phyloP scores from a whole-genome alignment of 345 rosid genomes.

The Heritiera fomes region DNA sequence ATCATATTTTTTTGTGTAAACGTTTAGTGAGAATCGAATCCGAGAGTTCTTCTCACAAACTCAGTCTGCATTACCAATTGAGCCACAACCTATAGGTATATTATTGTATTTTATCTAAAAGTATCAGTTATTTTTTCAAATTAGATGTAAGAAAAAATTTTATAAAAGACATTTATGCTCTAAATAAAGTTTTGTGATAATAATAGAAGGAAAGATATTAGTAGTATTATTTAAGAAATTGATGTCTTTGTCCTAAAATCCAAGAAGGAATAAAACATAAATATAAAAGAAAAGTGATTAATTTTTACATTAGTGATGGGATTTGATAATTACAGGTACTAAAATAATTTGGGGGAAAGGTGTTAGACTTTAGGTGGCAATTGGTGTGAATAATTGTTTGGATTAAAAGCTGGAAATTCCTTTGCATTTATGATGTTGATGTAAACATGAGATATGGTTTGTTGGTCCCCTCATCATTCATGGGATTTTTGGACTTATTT shows the following conservation, averaged over 20 bases:
- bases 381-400: neutral
- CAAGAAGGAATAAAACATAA: neutral
- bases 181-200: neutral
- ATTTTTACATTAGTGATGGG: neutral
- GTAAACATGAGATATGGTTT: conserved; percentile 1
- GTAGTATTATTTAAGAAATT: conserved; percentile 15
- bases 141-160: no score
- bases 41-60: no score
- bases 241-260: neutral
- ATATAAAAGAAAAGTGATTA: neutral
- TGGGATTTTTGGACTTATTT: neutral
- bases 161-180: neutral
- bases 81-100: no score
- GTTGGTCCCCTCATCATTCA: neutral
- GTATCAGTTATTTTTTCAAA: no score
- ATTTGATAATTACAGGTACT: neutral
- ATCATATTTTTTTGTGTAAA: no score
- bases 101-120: no score
- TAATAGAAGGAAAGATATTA: neutral
- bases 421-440: neutral
- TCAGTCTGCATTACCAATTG: no score
- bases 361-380: neutral
- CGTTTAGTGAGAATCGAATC: no score
- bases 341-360: neutral
- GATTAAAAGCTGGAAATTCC: conserved; percentile 2